Evolutionary conservation across 2,329 filamentous ascomycete genomes (phyloP).

Genomic region (Apiospora aurea): DNA sequence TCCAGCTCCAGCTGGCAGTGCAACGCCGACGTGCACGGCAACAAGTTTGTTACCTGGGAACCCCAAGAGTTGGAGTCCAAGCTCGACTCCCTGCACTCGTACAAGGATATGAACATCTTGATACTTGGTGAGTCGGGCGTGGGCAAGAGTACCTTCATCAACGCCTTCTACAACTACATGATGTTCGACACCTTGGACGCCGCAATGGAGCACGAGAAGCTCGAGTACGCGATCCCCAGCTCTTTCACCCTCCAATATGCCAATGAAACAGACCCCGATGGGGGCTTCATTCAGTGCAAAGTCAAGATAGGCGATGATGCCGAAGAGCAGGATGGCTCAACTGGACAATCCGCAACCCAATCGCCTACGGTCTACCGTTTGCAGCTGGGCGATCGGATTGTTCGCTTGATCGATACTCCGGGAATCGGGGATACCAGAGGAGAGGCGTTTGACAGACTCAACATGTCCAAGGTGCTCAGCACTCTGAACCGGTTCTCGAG

Average conservation of each 20-base stretch:
- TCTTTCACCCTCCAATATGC: slow-evolving; percentile 46
- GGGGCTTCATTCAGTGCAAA: slow-evolving; percentile 38
- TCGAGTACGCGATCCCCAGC: slow-evolving; percentile 47
- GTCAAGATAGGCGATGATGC: slow-evolving; percentile 41
- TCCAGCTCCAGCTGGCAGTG: not conserved
- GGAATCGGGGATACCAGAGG: slow-evolving; percentile 52
- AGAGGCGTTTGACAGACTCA: slow-evolving; percentile 44
- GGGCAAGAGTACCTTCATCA: slow-evolving; percentile 58
- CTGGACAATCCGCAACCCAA: slow-evolving; percentile 47
- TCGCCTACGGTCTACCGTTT: slow-evolving; percentile 44
- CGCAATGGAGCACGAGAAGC: slow-evolving; percentile 38
- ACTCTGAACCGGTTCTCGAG: slow-evolving; percentile 44
- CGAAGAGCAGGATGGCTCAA: slow-evolving; percentile 42
- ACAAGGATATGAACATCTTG: slow-evolving; percentile 47
- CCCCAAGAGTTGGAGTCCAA: not conserved
- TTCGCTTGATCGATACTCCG: slow-evolving; percentile 51
- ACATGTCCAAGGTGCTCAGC: slow-evolving; percentile 48
- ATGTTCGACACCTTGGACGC: slow-evolving; percentile 47
- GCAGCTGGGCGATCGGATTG: slow-evolving; percentile 35
- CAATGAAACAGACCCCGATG: slow-evolving; percentile 37
- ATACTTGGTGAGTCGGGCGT: slow-evolving; percentile 57
- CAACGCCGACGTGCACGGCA: not conserved
- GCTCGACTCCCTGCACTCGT: not conserved
- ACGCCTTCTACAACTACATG: slow-evolving; percentile 56
- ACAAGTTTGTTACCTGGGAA: not conserved